phyloP scores from a whole-genome alignment of 2,329 filamentous ascomycete genomes.

The Tothia fuscella region DNA sequence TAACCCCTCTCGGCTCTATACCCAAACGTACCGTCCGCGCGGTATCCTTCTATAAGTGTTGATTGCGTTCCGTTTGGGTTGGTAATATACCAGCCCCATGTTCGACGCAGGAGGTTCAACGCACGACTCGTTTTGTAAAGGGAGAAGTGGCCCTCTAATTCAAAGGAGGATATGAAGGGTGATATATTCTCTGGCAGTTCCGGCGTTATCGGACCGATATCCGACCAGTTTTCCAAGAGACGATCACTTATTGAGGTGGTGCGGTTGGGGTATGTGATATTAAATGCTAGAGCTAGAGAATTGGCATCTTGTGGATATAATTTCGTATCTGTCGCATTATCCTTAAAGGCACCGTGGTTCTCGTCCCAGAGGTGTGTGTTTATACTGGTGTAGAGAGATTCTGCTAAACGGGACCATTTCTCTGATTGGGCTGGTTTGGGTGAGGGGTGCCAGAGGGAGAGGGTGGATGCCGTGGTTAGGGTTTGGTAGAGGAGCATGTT shows the following conservation, averaged over 20 bases:
- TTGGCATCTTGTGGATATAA: constrained; percentile 42
- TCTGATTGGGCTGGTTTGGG: constrained; percentile 17
- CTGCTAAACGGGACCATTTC: constrained; percentile 15
- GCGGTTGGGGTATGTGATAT: constrained; percentile 27
- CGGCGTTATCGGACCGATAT: constrained; percentile 42
- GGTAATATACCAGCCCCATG: constrained; percentile 50
- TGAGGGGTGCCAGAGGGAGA: constrained; percentile 19
- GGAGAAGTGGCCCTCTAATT: constrained; percentile 45
- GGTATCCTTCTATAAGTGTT: constrained; percentile 49
- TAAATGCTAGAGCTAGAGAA: constrained; percentile 41
- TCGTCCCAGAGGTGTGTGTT: constrained; percentile 19
- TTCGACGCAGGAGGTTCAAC: constrained; percentile 41
- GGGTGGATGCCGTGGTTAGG: constrained; percentile 18
- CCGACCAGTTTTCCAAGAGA: constrained; percentile 42
- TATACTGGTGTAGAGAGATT: constrained; percentile 17
- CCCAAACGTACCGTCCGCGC: constrained; percentile 43
- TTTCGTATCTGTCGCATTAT: constrained; percentile 26
- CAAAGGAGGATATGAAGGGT: constrained; percentile 47
- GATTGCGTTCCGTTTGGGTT: constrained; percentile 45
- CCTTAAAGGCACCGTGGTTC: constrained; percentile 23
- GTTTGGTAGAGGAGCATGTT: constrained; percentile 41
- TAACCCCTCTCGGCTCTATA: constrained; percentile 45
- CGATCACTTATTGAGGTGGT: constrained; percentile 31
- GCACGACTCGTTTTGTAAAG: constrained; percentile 38
- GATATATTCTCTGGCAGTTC: constrained; percentile 47